Evolutionary conservation across 352 stramenopile species (phyloP).

Genomic region (Nothophytophthora sp.): DNA sequence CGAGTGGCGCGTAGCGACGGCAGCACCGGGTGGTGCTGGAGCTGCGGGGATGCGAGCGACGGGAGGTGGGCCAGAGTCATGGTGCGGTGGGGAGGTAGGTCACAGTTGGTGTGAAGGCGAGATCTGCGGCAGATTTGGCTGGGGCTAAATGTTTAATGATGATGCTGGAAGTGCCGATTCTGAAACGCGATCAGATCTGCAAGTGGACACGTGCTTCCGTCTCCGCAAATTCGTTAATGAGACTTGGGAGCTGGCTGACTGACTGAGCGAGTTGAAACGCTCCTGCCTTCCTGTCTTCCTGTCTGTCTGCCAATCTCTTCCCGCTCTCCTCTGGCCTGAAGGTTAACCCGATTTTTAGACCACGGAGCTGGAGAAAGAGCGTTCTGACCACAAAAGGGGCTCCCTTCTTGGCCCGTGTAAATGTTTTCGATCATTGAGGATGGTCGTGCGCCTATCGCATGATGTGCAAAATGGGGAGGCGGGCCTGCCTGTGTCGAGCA

Average conservation of each 20-base stretch:
- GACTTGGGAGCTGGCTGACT: neutral
- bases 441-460: slow-evolving; percentile 15
- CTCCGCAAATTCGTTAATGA: slow-evolving; percentile 33
- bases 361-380: slow-evolving; percentile 21
- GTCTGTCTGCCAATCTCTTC: slow-evolving; percentile 18
- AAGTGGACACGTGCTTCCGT: slow-evolving; percentile 2
- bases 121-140: too few relatives aligned
- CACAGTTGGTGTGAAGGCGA: neutral
- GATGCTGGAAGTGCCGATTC: too few relatives aligned
- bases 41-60: slow-evolving; percentile 9
- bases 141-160: too few relatives aligned
- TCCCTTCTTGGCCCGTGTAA: slow-evolving; percentile 15
- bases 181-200: too few relatives aligned
- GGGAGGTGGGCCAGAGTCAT: slow-evolving; percentile 36
- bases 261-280: slow-evolving; percentile 21
- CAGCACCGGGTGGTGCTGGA: slow-evolving; percentile 20
- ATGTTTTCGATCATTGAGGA: slow-evolving; percentile 26
- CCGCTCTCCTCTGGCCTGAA: slow-evolving; percentile 6
- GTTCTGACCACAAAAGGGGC: slow-evolving; percentile 21
- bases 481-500: neutral
- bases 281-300: too few relatives aligned
- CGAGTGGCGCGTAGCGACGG: slow-evolving; percentile 27
- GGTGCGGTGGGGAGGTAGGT: slow-evolving; percentile 6
- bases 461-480: slow-evolving; percentile 21
- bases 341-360: slow-evolving; percentile 21